Evolutionary conservation across 2,329 filamentous ascomycete genomes (phyloP).

Genomic region (Fusarium coffeatum): DNA sequence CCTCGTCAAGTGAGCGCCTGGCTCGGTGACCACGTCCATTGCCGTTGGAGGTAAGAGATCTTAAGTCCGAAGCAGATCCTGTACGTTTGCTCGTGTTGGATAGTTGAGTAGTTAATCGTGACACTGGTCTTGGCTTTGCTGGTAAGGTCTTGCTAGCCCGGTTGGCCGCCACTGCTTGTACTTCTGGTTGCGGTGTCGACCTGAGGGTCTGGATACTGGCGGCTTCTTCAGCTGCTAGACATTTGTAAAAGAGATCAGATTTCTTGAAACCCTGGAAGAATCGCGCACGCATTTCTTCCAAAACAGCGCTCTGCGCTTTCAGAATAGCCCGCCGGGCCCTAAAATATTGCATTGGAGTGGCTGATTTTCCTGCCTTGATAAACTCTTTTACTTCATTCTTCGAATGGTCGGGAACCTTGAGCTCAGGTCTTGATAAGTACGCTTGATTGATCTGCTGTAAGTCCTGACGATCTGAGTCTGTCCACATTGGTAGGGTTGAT

Average conservation of each 20-base stretch:
- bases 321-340: constrained; percentile 84
- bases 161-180: constrained; percentile 43
- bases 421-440: constrained; percentile 84
- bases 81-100: constrained; percentile 55
- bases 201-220: constrained; percentile 52
- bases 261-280: constrained; percentile 89
- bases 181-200: constrained; percentile 35
- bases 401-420: constrained; percentile 78
- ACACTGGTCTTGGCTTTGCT: constrained; percentile 58
- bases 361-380: constrained; percentile 78
- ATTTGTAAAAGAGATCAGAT: constrained; percentile 96
- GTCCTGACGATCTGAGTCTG: constrained; percentile 85
- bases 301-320: constrained; percentile 81
- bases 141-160: constrained; percentile 54
- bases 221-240: constrained; percentile 86
- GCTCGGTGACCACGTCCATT: constrained; percentile 55
- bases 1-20: constrained; percentile 79
- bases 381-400: constrained; percentile 80
- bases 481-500: constrained; percentile 75
- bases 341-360: constrained; percentile 84
- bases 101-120: constrained; percentile 55
- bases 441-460: constrained; percentile 91
- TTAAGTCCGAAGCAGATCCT: constrained; percentile 63
- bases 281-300: constrained; percentile 84
- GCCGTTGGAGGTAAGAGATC: constrained; percentile 52